phyloP scores from a whole-genome alignment of 441 rosid genomes.

The Adansonia gregorii region DNA sequence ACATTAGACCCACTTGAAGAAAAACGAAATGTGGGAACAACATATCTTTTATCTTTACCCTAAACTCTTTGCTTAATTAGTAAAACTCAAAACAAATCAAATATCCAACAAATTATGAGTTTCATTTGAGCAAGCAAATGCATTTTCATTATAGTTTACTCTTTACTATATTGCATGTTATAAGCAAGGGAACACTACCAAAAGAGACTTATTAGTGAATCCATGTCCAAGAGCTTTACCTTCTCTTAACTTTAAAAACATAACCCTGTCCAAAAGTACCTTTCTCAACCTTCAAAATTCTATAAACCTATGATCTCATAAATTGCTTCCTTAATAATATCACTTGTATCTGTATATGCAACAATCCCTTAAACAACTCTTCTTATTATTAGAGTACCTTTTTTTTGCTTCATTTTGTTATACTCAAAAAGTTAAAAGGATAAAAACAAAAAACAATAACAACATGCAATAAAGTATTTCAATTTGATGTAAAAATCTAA shows the following conservation, averaged over 20 bases:
- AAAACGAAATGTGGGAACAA: no score
- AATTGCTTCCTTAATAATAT: neutral
- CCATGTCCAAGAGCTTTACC: neutral
- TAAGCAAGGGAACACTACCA: neutral
- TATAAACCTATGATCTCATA: neutral
- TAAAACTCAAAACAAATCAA: neutral
- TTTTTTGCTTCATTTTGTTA: neutral
- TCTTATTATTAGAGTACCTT: neutral
- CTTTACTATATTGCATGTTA: neutral
- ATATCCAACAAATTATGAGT: neutral
- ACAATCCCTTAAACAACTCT: neutral
- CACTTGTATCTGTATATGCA: neutral
- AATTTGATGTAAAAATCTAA: neutral
- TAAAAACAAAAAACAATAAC: neutral
- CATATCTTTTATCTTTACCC: neutral
- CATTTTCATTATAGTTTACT: neutral
- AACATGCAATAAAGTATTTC: neutral
- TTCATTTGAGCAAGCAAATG: neutral
- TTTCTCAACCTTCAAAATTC: slow-evolving; percentile 8
- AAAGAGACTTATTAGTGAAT: neutral
- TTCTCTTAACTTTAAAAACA: neutral
- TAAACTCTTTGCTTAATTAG: neutral
- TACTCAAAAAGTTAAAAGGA: neutral
- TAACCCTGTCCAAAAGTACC: neutral
- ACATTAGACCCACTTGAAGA: no score